Evolutionary conservation across 2,329 filamentous ascomycete genomes (phyloP), one percentile per base, ranked within the genome.

Genomic region (Aspergillus sojae): DNA sequence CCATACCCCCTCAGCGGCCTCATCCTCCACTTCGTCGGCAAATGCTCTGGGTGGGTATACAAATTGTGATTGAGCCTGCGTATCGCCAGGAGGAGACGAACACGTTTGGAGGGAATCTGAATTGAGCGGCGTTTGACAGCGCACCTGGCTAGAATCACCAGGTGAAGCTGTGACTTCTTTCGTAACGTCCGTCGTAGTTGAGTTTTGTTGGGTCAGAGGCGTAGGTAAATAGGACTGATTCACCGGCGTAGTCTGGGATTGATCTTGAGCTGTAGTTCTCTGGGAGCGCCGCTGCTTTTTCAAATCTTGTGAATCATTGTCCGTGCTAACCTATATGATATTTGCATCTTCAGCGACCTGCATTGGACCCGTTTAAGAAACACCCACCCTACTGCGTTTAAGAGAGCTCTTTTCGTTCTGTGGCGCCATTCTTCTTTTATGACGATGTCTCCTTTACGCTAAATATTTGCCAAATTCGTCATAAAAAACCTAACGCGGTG

Each of bases 1-100:
- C 95, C 95, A 99, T 1, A 98, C 93, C 10, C 93, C 93, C 75
- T 96, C 91, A 53, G 87, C 85, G 62, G 86, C 87, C 79, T 97
- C 93, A 74, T 97, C 91, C 66, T 94, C 87, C 4, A 96, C 91
- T 62, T 96, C 93, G 67, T 94, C 91, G 12, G 89, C 89, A 54
- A 94, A 85, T 30, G 87, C 86, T 63, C 87, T 82, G 32, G 92
- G 87, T 3, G 91, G 89, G 68, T 92, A 89, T 43, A 92, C 80
- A 72, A 91, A 91, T 79, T 99, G 95, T 9, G 92, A 94, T 65
- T 93, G 88, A 0, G 89, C 85, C 74, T 94, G 91, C 0, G 91
- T 94, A 72, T 93, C 92, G 68, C 89, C 86, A 0, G 91, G 90
- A 5, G 92, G 92, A 26, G 87, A 88, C 3, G 85, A 87, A 5